Base-by-base conservation (phyloP, 805 yeast species). In the Sugiyamaella smithiae region DNA sequence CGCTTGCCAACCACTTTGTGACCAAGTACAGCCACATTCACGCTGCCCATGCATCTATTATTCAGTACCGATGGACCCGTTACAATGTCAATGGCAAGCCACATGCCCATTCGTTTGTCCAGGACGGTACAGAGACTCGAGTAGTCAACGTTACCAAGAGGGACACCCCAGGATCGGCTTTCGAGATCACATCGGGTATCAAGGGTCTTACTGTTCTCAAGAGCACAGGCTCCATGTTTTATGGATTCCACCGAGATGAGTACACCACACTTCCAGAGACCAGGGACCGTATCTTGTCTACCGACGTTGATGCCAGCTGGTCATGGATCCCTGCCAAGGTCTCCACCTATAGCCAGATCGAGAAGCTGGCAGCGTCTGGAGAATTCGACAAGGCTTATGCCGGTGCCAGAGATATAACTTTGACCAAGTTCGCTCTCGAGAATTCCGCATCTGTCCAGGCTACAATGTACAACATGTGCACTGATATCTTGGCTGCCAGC, bases 371-470 rank as follows among this genome's bases (percentile, higher is more conserved):
- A n/a, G 77, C 77, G 56, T 65, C 71, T 17, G 86, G 84, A 12
- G 67, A 76, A 33, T 86, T 88, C 61, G 95, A 88, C 68, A 47
- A 64, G 7, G 77, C 85, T 26, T 86, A 76, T 67, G 65, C 71
- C n/a, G 62, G 66, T 11, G 93, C 88, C 16, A 77, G 88, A 60
- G 72, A 71, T 33, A 76, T 79, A 60, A 88, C 96, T 1, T 75
- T 89, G 60, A 84, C 80, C 47, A 74, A 76, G 51, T 90, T 90
- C 68, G 96, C 96, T 14, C 67, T 77, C 44, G 96, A 90, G 68
- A 81, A 87, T 67, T 87, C 96, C 7, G 81, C 96, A n/a, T 85
- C 95, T 22, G 97, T 90, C 41, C 97, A 90, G 73, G 96, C 96
- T 40, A 90, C 97, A 51, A 91, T 90, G 96, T 90, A 80, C 75